A percentile compares a stretch with the other conserved stretches of the same genome.
phyloP scores from a whole-genome alignment of 441 rosid genomes.

The Jatropha multifida region DNA sequence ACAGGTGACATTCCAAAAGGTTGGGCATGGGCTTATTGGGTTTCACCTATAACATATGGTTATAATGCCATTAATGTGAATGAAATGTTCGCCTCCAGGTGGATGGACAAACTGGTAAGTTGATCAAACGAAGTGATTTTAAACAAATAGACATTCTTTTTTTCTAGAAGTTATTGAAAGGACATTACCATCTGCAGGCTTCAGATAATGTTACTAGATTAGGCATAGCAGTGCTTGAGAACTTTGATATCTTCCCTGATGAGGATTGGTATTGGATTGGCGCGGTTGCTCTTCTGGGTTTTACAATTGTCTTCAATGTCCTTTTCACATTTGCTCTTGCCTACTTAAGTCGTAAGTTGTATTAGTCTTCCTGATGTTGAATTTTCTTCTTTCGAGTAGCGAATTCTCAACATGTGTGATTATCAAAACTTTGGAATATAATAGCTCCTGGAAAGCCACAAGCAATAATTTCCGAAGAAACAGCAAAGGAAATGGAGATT shows the following conservation, averaged over 20 bases:
- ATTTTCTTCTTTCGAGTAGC: constrained; percentile 13
- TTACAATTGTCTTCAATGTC: constrained; percentile 56
- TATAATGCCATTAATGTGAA: constrained; percentile 59
- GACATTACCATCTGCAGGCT: constrained; percentile 37
- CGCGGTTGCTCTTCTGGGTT: constrained; percentile 58
- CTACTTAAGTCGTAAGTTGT: constrained; percentile 74
- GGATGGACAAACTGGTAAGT: constrained; percentile 66
- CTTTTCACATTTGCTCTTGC: constrained; percentile 64
- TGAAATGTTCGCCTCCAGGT: constrained; percentile 66
- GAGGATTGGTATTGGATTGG: constrained; percentile 90
- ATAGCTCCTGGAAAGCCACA: constrained; percentile 74
- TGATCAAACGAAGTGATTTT: not conserved
- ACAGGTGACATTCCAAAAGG: constrained; percentile 63
- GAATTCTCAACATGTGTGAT: constrained; percentile 13
- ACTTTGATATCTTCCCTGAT: constrained; percentile 43
- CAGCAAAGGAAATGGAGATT: constrained; percentile 35
- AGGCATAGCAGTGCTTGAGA: constrained; percentile 57
- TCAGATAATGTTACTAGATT: constrained; percentile 41
- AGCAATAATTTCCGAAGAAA: constrained; percentile 66
- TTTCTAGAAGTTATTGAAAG: too few relatives aligned
- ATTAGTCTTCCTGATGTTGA: not conserved
- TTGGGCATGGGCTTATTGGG: constrained; percentile 88
- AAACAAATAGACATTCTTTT: too few relatives aligned
- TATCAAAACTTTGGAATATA: not conserved
- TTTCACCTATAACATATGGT: constrained; percentile 71